Evolutionary conservation across 208 protist species (phyloP).

Genomic region (Wallacemonas collosoma): DNA sequence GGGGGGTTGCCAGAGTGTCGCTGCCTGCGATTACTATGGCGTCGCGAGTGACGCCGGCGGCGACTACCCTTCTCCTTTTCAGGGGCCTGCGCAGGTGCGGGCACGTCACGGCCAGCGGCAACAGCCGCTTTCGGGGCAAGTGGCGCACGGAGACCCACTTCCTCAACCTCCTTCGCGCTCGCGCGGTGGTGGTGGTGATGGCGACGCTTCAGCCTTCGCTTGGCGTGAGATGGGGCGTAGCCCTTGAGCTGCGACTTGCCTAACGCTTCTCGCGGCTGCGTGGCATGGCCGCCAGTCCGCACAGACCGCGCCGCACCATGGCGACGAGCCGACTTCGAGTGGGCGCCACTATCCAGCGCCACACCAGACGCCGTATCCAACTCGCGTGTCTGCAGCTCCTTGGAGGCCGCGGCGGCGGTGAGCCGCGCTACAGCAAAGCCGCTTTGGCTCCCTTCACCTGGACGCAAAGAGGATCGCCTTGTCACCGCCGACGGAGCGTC

Average conservation of each 20-base stretch:
- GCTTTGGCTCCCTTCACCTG: conserved; percentile 3
- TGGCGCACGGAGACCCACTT: not conserved
- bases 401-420: not conserved
- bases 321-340: not conserved
- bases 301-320: not conserved
- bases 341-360: not conserved
- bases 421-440: not conserved
- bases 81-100: not conserved
- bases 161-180: conserved; percentile 1
- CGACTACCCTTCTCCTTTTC: not conserved
- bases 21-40: conserved; percentile 6
- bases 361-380: not conserved
- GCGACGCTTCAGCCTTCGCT: conserved; percentile 31
- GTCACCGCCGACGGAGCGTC: not conserved
- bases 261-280: conserved; percentile 16
- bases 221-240: conserved; percentile 26
- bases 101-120: not conserved
- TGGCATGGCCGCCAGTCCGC: conserved; percentile 11
- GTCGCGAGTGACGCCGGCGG: conserved; percentile 6
- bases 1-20: not conserved
- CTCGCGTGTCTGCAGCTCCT: conserved; percentile 14
- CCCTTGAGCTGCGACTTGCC: conserved; percentile 20
- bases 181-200: conserved; percentile 14
- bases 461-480: not conserved
- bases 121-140: too few relatives aligned